Conservation (phyloP, 805 yeast genomes). For the Yarrowia osloensis region DNA sequence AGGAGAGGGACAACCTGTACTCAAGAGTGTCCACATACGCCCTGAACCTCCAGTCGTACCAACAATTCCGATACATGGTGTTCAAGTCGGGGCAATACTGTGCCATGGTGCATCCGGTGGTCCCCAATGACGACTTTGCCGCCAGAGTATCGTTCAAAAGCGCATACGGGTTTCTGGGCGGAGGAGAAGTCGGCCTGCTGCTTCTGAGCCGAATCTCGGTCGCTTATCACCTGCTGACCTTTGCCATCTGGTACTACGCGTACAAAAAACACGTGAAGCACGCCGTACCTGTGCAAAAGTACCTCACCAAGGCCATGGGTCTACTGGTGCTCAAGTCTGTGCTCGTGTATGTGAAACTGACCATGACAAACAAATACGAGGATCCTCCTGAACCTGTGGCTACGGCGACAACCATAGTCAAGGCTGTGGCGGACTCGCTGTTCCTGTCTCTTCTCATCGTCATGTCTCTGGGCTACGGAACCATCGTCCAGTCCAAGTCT, state of each 20-base stretch:
- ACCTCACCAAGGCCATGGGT: constrained; percentile 8
- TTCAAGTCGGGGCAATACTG: background rate
- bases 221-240: background rate
- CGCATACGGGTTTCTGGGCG: background rate
- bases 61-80: background rate
- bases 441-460: constrained; percentile 1
- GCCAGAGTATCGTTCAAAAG: background rate
- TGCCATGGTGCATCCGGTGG: background rate
- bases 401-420: background rate
- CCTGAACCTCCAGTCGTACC: background rate
- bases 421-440: background rate
- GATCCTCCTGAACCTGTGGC: background rate
- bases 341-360: background rate
- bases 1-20: background rate
- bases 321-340: background rate
- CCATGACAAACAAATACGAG: background rate
- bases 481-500: background rate
- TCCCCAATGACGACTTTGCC: background rate
- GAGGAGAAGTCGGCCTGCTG: background rate
- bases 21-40: background rate
- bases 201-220: background rate
- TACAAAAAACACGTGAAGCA: background rate
- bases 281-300: background rate
- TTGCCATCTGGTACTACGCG: constrained; percentile 2
- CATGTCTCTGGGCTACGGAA: constrained; percentile 2